Evolutionary conservation across 441 rosid genomes (phyloP).

Genomic region (Adansonia rubrostipa): DNA sequence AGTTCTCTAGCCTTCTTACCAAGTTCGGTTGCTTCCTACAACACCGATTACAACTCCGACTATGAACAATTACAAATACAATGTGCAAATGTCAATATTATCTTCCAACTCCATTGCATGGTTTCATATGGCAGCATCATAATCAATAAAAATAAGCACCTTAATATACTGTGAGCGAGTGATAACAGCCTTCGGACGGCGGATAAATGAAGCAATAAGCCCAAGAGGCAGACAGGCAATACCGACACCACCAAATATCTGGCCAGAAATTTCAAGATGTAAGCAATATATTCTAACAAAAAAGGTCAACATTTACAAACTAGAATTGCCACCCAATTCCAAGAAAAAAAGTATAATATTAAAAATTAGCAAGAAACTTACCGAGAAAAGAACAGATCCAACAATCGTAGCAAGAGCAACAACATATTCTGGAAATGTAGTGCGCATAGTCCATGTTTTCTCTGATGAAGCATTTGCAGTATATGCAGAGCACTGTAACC

Average conservation of each 20-base stretch:
- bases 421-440: constrained; percentile 96
- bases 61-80: constrained; percentile 18
- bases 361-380: constrained; percentile 38
- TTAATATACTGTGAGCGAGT: constrained; percentile 96
- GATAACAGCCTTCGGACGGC: constrained; percentile 97
- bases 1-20: constrained; percentile 95
- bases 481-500: constrained; percentile 80
- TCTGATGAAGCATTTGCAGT: constrained; percentile 70
- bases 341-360: not conserved
- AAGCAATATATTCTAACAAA: constrained; percentile 2
- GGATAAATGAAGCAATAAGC: constrained; percentile 88
- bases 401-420: constrained; percentile 98
- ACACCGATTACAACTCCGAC: not conserved
- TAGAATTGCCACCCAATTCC: not conserved
- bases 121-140: constrained; percentile 9
- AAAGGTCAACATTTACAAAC: not conserved
- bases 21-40: constrained; percentile 96
- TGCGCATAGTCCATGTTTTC: constrained; percentile 95
- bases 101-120: not conserved
- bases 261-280: constrained; percentile 31
- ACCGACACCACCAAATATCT: constrained; percentile 99
- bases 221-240: constrained; percentile 93
- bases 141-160: constrained; percentile 45
- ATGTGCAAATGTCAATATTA: constrained; percentile 1
- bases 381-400: constrained; percentile 97